A percentile compares a stretch with the other conserved stretches of the same genome.
Evolutionary conservation across 2,329 filamentous ascomycete species (phyloP).

Genomic region (Fusarium penzigii): DNA sequence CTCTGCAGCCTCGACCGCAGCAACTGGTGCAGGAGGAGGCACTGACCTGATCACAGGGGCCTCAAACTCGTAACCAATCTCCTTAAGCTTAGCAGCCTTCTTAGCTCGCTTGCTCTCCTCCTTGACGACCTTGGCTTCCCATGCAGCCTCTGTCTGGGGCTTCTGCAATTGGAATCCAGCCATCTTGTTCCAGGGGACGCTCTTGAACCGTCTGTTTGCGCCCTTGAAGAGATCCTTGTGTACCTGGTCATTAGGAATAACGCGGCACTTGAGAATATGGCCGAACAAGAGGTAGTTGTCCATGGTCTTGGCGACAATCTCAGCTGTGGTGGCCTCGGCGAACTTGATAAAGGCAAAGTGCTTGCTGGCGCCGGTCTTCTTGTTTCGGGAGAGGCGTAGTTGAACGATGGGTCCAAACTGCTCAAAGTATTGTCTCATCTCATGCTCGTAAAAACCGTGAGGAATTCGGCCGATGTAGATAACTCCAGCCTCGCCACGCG

Average conservation of each 20-base stretch:
- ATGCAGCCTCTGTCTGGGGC: constrained; percentile 72
- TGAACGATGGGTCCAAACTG: constrained; percentile 85
- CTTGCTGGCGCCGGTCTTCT: constrained; percentile 85
- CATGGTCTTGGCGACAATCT: constrained; percentile 94
- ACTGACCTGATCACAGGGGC: constrained; percentile 67
- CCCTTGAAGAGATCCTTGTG: constrained; percentile 86
- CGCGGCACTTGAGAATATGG: constrained; percentile 86
- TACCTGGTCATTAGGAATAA: constrained; percentile 73
- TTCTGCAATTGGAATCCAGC: constrained; percentile 73
- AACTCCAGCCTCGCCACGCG: constrained; percentile 66
- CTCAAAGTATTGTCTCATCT: constrained; percentile 90
- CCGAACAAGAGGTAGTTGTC: constrained; percentile 95
- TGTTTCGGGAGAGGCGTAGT: constrained; percentile 86
- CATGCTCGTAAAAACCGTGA: constrained; percentile 93
- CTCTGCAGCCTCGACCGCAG: constrained; percentile 38
- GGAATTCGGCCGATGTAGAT: constrained; percentile 91
- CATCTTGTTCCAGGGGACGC: constrained; percentile 84
- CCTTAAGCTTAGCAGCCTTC: constrained; percentile 75
- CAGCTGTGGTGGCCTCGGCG: constrained; percentile 71
- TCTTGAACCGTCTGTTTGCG: constrained; percentile 86
- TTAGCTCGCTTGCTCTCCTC: constrained; percentile 70
- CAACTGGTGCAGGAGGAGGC: constrained; percentile 41
- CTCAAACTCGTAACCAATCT: constrained; percentile 81
- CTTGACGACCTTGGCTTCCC: constrained; percentile 72
- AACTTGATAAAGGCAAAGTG: constrained; percentile 98